Conservation (phyloP, 192 early-diverging fungal genomes). For the Coemansia sp. region DNA sequence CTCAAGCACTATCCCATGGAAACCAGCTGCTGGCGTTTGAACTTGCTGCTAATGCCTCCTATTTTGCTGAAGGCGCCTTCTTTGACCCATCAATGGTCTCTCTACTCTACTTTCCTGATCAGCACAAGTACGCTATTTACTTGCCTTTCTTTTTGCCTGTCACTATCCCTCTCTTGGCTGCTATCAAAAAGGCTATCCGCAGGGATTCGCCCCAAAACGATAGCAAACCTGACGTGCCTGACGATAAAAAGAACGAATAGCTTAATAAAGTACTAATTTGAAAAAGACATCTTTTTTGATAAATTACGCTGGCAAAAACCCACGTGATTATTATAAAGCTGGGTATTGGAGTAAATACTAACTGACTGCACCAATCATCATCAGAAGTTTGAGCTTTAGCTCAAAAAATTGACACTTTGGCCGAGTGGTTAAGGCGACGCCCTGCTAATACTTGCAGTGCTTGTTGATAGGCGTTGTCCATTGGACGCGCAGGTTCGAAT, state of each 20-base stretch:
- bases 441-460: conserved; percentile 52
- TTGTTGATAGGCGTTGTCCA: conserved; percentile 49
- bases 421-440: conserved; percentile 69
- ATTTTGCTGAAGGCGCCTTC: conserved; percentile 83
- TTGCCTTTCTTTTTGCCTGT: conserved; percentile 94
- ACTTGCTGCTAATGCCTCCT: conserved; percentile 65
- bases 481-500: conserved; percentile 67
- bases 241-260: conserved; percentile 6
- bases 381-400: neutral
- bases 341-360: neutral
- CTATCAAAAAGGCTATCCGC: conserved; percentile 29
- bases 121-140: conserved; percentile 97
- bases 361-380: neutral
- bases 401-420: conserved; percentile 41
- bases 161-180: conserved; percentile 69
- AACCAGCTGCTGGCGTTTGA: conserved; percentile 56
- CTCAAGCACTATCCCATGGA: conserved; percentile 14
- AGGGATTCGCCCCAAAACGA: neutral
- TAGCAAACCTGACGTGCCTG: neutral
- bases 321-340: neutral
- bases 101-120: conserved; percentile 96
- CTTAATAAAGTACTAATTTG: neutral
- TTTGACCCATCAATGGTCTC: conserved; percentile 99
- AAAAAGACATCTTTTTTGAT: neutral
- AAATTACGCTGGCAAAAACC: too few species aligned